Percentiles rank a stretch among this genome's conserved stretches.
These are phyloP conservation scores for Dactylellina drechsleri DNA, from an alignment of 2,329 filamentous ascomycete species.

Conservation along the genomic window DNA sequence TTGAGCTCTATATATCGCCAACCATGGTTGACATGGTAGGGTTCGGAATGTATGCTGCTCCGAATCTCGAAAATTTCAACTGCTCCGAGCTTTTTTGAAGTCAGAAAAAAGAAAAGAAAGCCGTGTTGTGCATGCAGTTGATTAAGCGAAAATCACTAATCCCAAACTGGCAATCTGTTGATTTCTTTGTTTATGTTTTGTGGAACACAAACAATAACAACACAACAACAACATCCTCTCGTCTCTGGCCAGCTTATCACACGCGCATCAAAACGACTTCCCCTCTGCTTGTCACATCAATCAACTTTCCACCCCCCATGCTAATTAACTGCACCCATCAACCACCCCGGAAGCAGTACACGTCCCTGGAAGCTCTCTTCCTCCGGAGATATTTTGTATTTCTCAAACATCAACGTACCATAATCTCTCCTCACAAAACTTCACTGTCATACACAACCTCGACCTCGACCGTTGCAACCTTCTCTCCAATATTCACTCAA, in stretches of 20 bases:
- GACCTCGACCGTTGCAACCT: background rate
- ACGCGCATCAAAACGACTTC: background rate
- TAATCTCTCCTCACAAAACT: conserved; percentile 42
- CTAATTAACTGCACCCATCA: conserved; percentile 3
- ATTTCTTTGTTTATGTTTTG: conserved; percentile 41
- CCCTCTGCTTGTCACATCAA: conserved; percentile 1
- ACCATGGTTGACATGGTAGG: conserved; percentile 2
- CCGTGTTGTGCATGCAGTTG: conserved; percentile 45
- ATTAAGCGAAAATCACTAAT: conserved; percentile 16
- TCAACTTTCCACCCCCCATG: conserved; percentile 5
- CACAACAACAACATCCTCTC: conserved; percentile 8
- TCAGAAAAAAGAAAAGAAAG: conserved; percentile 14
- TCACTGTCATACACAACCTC: conserved; percentile 55
- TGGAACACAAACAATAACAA: conserved; percentile 31
- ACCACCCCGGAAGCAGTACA: conserved; percentile 24
- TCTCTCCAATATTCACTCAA: conserved; percentile 1
- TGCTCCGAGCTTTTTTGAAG: background rate
- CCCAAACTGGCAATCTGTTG: conserved; percentile 33
- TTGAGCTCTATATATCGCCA: background rate
- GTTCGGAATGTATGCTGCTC: background rate
- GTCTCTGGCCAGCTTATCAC: conserved; percentile 6
- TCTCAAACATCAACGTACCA: conserved; percentile 62
- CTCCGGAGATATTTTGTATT: conserved; percentile 25
- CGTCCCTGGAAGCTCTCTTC: conserved; percentile 15
- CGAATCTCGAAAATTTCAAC: background rate